Evolutionary conservation across 179 eudicot genomes (phyloP), one percentile per base, ranked within the genome.

Genomic region (Pouteria campechiana): DNA sequence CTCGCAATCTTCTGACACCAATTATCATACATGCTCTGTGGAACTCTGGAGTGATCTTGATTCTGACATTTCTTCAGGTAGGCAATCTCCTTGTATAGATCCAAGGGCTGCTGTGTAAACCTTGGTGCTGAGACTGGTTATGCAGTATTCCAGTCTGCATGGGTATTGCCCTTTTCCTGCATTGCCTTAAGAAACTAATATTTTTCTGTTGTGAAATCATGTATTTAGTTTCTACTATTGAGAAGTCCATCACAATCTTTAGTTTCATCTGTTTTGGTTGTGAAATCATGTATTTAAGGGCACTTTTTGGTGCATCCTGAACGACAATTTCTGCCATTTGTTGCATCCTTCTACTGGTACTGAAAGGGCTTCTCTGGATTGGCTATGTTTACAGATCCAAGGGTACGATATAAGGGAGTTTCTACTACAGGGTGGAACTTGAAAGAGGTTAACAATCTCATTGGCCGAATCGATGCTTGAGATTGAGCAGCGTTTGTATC

Each of bases 1-100:
- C 98, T 21, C 93, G 93, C 52, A 90, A 90, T 68, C 76, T 90
- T 67, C 65, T 86, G 52, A 79, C 98, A 35, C 82, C 98, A 32
- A 86, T 90, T 54, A 76, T 79, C 7, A 79, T 90, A 47, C 98
- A 90, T 41, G 75, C 95, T 24, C 27, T 90, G 24, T 90, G 98
- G 95, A 90, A 90, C 69, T 86, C 95, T 7, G 98, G 98, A 23
- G 95, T 86, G 32, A 79, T 90, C 56, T 58, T 90, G 67, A 62
- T 90, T 59, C 95, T 90, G 32, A 81, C 95, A 27, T 79, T 90
- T 65, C 95, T 90, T 53, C 93, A 78, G 97, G 97, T 89, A 63
- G 37, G 42, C 38, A 14, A 14, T 36, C 20, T 32, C 24, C 8
- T n/a, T n/a, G n/a, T 35, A n/a, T 11, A 5, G 4, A 17, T 14